Evolutionary conservation across 441 rosid genomes (phyloP), one percentile per base, ranked within the genome.

Genomic region (Kokia cookei): DNA sequence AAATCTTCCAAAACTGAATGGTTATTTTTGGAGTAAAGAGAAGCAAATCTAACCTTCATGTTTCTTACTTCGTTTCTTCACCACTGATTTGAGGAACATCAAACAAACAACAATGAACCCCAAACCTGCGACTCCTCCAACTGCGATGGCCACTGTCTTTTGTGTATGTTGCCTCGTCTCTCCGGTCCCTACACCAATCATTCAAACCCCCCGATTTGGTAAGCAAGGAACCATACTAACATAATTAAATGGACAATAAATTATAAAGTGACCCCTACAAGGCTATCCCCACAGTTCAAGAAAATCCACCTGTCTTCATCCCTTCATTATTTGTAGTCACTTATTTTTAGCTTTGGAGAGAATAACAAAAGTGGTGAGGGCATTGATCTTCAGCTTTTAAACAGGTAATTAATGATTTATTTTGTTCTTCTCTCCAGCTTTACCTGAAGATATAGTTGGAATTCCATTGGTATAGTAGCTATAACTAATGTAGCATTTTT

Each of bases 401-500:
- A 32, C 37, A 32, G 37, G 37, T 32, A 32, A 32, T 32, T 32
- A 32, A 32, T 32, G 7, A 5, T 32, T 32, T 32, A 5, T 32
- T 32, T 32, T 32, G 37, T 32, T 4, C n/a, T 55, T 55, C 11
- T 19, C 43, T 27, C 77, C 83, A 87, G 90, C 91, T 81, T 93
- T 64, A 29, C 89, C 55, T 26, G 92, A 61, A 65, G 86, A 32
- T 11, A 86, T 77, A 66, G 65, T 71, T 1, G 98, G 89, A 58
- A 82, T 93, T 27, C 96, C 98, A 53, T 81, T 88, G 14, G 97
- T 86, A 84, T 94, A 91, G 29, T 91, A 92, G 63, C 87, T 91
- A 64, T 83, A 94, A 83, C 95, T 91, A 77, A 92, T 77, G 71
- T 76, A 91, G 79, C 98, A 94, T 79, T 88, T 89, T 22, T 83